Conservation (phyloP, 306 rosid genomes). For the Prunus salicina region DNA sequence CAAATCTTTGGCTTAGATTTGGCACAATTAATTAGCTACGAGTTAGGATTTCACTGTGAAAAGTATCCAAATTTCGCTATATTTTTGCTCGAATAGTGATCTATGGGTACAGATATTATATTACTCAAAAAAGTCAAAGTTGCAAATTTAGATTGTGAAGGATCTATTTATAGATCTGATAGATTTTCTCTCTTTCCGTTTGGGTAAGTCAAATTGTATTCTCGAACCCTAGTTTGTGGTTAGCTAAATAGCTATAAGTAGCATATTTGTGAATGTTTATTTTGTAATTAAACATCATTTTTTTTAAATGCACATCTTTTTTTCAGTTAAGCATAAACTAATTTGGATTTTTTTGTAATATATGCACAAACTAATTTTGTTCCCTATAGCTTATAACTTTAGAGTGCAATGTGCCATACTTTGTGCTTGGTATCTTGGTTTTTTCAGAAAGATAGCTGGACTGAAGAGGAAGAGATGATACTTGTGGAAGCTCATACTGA, state of each 20-base stretch:
- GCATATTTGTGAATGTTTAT: too few species aligned
- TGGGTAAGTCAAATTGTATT: neutral
- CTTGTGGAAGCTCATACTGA: conserved; percentile 59
- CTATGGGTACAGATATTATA: neutral
- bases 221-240: neutral
- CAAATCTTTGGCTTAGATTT: neutral
- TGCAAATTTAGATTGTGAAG: conserved; percentile 5
- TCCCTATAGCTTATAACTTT: neutral
- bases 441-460: conserved; percentile 75
- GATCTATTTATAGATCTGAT: neutral
- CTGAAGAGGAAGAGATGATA: conserved; percentile 70
- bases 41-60: neutral
- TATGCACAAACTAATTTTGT: neutral
- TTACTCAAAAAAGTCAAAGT: neutral
- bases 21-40: neutral
- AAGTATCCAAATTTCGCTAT: neutral
- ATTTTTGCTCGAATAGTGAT: neutral
- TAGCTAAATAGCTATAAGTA: too few species aligned
- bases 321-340: too few species aligned
- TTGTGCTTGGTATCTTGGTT: neutral
- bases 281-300: too few species aligned
- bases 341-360: neutral
- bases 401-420: neutral
- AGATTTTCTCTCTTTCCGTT: conserved; percentile 4
- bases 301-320: too few species aligned